A percentile compares a stretch with the other conserved stretches of the same genome.
Conservation (phyloP, 2,329 filamentous ascomycete genomes). For the Fusarium sp. region DNA sequence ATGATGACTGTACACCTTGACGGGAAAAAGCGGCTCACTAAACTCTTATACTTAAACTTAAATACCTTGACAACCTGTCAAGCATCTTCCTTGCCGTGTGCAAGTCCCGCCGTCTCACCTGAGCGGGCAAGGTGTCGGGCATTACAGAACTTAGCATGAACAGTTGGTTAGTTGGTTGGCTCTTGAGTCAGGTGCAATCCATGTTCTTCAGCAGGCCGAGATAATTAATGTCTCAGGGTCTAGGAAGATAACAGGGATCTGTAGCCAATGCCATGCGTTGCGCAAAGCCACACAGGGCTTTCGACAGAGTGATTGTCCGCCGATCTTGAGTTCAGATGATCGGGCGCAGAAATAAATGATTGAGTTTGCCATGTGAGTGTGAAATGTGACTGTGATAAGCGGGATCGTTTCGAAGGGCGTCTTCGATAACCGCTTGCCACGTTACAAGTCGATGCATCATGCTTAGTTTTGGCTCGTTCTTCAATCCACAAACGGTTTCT, state of each 20-base stretch:
- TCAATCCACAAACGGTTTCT: neutral
- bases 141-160: neutral
- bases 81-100: neutral
- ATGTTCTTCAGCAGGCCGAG: neutral
- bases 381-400: neutral
- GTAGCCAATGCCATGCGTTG: neutral
- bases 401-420: neutral
- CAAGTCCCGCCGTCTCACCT: neutral
- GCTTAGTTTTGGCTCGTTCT: too few relatives aligned
- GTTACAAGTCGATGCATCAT: too few relatives aligned
- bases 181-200: neutral
- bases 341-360: neutral
- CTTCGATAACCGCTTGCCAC: neutral
- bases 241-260: neutral
- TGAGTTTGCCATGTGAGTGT: neutral
- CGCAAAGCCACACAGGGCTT: neutral
- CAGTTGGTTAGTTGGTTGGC: too few relatives aligned
- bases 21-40: neutral
- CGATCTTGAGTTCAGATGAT: slow-evolving; percentile 2
- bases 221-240: neutral
- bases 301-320: neutral
- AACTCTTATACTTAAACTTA: slow-evolving; percentile 10
- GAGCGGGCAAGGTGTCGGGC: neutral
- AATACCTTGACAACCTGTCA: neutral
- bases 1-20: neutral